Base-by-base conservation (phyloP, 306 rosid genomes). In the Pyrus pyrifolia region DNA sequence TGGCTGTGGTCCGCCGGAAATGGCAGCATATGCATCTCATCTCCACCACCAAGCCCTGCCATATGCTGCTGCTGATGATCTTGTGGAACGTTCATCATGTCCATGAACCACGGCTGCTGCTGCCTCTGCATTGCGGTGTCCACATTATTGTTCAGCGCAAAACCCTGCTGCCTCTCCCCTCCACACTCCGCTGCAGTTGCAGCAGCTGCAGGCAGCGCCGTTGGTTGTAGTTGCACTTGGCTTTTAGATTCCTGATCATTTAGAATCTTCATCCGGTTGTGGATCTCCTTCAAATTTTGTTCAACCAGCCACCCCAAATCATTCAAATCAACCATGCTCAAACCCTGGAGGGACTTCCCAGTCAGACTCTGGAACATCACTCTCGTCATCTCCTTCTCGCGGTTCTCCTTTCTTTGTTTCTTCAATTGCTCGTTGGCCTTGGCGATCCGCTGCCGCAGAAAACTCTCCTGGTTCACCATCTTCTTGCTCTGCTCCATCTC, bases 401-500 rank as follows among this genome's bases (percentile, higher is more conserved):
- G 73, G 11, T 75, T 83, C 3, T 83, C 83, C 65, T 71, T 79
- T 8, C 70, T 59, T 6, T 53, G 72, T 31, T 83, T 83, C 71
- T 70, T 79, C 19, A 79, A 17, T 29, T 74, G 71, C 53, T 79
- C 83, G 12, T 45, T 58, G 10, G 78, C 71, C 22, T 79, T 83
- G 11, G 70, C 74, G 0, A 83, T 70, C 35, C 86, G 58, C 6
- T 83, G 83, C 17, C 80, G 29, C 4, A 83, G 71, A 66, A 70
- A 83, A 14, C 71, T 79, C 25, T 83, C 86, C 1, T 83, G 83
- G 25, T 83, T 79, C 31, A 82, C 77, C 86, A 74, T 75, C 65
- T 79, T 83, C 66, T 75, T 75, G 61, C 52, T 62, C 59, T 78
- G 74, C 38, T 82, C 83, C 80, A 74, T 52, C 63, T 82, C 80